phyloP scores from a whole-genome alignment of 306 rosid genomes.

The Coriaria nepalensis region DNA sequence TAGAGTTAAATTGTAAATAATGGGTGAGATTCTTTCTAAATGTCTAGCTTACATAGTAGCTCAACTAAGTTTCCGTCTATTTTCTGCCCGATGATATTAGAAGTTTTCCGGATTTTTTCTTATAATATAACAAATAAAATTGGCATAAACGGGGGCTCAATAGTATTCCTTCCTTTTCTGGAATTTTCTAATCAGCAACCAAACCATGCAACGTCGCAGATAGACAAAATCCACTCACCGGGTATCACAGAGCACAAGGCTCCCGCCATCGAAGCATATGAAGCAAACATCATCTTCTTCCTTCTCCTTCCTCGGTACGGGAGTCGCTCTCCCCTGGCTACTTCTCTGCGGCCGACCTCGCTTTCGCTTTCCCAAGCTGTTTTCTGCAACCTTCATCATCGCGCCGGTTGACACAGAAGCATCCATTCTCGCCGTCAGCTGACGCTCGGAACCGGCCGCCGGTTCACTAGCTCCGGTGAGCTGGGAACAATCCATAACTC shows the following conservation, averaged over 20 bases:
- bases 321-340: constrained; percentile 20
- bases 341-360: constrained; percentile 77
- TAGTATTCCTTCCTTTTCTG: background rate
- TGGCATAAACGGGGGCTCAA: background rate
- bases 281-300: constrained; percentile 95
- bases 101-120: too few relatives aligned
- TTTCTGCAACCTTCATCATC: constrained; percentile 11
- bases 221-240: constrained; percentile 43
- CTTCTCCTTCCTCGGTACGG: constrained; percentile 21
- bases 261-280: constrained; percentile 95
- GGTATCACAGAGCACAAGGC: constrained; percentile 96
- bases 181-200: background rate
- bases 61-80: too few relatives aligned
- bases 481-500: constrained; percentile 14
- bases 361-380: constrained; percentile 29
- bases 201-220: background rate
- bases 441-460: background rate
- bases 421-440: constrained; percentile 9
- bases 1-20: too few relatives aligned
- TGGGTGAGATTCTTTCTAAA: too few relatives aligned
- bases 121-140: too few relatives aligned
- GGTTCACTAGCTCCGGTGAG: constrained; percentile 6
- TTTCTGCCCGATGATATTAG: too few relatives aligned
- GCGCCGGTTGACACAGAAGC: constrained; percentile 7
- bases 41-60: too few relatives aligned